Conservation (phyloP, 179 eudicot genomes). For the Silene coronaria region DNA sequence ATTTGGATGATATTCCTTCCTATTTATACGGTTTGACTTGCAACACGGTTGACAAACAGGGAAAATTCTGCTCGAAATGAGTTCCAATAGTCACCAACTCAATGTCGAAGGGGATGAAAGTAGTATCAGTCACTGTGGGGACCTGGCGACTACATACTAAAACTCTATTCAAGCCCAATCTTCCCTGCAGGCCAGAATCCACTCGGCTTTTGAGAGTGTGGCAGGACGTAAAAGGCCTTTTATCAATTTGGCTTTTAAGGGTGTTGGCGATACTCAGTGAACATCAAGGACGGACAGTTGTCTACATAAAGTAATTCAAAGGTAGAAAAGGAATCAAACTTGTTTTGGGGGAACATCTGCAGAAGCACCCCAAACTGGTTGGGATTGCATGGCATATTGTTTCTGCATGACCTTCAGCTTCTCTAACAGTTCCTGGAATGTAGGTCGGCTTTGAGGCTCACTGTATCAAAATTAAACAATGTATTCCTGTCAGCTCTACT, state of each 20-base stretch:
- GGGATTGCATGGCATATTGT: conserved; percentile 47
- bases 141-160: not conserved
- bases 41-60: too few relatives aligned
- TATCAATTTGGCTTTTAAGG: not conserved
- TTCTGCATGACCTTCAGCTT: conserved; percentile 68
- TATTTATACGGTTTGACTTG: too few relatives aligned
- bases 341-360: conserved; percentile 38
- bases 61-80: too few relatives aligned
- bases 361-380: conserved; percentile 44
- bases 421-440: conserved; percentile 76
- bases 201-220: not conserved
- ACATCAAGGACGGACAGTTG: not conserved
- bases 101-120: not conserved
- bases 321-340: not conserved
- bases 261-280: not conserved
- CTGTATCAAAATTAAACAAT: conserved; percentile 27
- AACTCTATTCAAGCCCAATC: not conserved
- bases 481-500: not conserved
- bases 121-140: not conserved
- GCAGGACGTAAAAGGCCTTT: too few relatives aligned
- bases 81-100: too few relatives aligned
- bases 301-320: not conserved
- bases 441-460: conserved; percentile 65
- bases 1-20: too few relatives aligned
- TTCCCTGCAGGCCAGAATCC: not conserved